Conservation (phyloP, 768 basidiomycete species). For the Gyrodon lividus region DNA sequence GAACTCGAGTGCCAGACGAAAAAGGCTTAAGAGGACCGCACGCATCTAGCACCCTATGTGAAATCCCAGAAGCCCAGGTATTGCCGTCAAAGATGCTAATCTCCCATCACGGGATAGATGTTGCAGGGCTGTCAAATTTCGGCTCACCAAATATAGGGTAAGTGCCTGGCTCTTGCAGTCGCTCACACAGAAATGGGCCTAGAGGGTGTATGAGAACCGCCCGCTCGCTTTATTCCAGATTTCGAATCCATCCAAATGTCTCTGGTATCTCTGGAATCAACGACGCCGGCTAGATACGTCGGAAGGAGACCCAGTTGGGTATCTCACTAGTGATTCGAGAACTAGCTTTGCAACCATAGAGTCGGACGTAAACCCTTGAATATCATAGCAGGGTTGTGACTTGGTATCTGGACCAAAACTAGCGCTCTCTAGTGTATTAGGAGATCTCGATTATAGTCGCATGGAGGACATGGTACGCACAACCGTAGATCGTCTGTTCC, state of each 20-base stretch:
- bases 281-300: too few relatives aligned
- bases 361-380: slow-evolving; percentile 2
- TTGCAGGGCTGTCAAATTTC: slow-evolving; percentile 9
- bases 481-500: background rate
- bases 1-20: slow-evolving; percentile 2
- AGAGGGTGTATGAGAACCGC: background rate
- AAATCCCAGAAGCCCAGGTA: too few relatives aligned
- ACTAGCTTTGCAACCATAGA: too few relatives aligned
- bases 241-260: background rate
- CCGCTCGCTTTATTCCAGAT: too few relatives aligned
- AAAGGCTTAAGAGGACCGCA: background rate
- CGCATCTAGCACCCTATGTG: background rate
- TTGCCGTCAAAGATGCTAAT: slow-evolving; percentile 4
- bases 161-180: background rate
- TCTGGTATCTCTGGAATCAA: background rate
- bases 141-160: slow-evolving; percentile 8
- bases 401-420: slow-evolving; percentile 8
- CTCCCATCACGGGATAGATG: slow-evolving; percentile 4
- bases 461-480: slow-evolving; percentile 12
- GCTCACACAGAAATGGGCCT: slow-evolving; percentile 1
- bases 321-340: too few relatives aligned
- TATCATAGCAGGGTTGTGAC: slow-evolving; percentile 6
- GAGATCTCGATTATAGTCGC: background rate
- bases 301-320: too few relatives aligned
- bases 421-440: background rate